Evolutionary conservation across 2,329 filamentous ascomycete species (phyloP), one percentile per base, ranked within the genome.

Genomic region (Fusarium tjaetaba): DNA sequence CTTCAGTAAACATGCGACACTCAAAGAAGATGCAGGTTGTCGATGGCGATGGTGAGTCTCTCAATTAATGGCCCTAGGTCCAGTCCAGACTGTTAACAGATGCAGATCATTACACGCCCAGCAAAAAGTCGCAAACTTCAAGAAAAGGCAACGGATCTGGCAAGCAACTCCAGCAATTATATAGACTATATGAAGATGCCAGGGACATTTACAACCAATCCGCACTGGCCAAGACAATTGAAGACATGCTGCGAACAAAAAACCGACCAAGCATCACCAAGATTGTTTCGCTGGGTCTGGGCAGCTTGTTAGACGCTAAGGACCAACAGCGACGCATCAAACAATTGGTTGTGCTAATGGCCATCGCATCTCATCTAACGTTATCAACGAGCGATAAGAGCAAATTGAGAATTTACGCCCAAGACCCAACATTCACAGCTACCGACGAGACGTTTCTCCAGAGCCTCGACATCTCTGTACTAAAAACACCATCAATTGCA

Each of bases 301-400:
- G 75, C 38, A 77, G 73, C 18, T 38, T 77, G 7, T 30, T 68
- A 3, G 63, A 73, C 45, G 64, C 74, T 10, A 77, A 74, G 20
- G 72, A 78, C 46, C 76, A 77, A 32, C 61, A 62, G 28, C 76
- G 76, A 20, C 70, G 76, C 14, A 69, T 77, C 2, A 77, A 77
- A 38, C 76, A 77, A 55, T 63, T 77, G 8, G 76, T 74, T 6
- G 65, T 78, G 30, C 70, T 77, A 7, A 60, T 74, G 49, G 64
- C 65, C 7, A 68, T 78, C 24, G 64, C 72, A 16, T 75, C 73
- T 10, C 68, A 74, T 28, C 48, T 77, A 5, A 36, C 45, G 14
- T 16, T 64, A 26, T 45, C 63, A 14, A 34, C 46, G 1, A 14
- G 22, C 14, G 53, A 67, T 4, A 39, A 68, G 30, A n/a, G 5